Percentiles rank a stretch among this genome's conserved stretches.
Evolutionary conservation across 768 basidiomycete species (phyloP).

Genomic region (Myochromella boudieri): DNA sequence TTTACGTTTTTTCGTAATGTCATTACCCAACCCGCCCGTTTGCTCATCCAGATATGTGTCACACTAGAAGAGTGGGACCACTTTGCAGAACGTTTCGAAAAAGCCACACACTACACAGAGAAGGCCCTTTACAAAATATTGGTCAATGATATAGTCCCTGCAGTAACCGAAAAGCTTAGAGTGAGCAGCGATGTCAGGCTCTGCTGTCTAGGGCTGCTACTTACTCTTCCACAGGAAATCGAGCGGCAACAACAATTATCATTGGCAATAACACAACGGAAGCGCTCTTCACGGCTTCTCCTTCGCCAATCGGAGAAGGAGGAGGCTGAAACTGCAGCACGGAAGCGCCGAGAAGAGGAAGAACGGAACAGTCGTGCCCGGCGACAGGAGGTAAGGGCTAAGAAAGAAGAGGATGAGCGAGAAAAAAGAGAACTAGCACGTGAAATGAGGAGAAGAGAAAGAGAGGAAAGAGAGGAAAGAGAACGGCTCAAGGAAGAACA

Average conservation of each 20-base stretch:
- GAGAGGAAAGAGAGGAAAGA: slow-evolving; percentile 41
- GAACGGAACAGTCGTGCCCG: slow-evolving; percentile 66
- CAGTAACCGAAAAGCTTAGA: slow-evolving; percentile 64
- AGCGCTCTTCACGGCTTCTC: slow-evolving; percentile 88
- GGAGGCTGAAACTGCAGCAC: slow-evolving; percentile 61
- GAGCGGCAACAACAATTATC: slow-evolving; percentile 63
- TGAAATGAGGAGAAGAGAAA: slow-evolving; percentile 50
- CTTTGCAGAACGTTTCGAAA: slow-evolving; percentile 72
- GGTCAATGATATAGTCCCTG: slow-evolving; percentile 64
- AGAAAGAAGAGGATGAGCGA: slow-evolving; percentile 58
- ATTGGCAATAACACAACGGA: slow-evolving; percentile 79
- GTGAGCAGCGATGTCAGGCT: slow-evolving; percentile 36
- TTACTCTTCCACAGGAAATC: slow-evolving; percentile 45
- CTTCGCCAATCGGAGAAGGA: slow-evolving; percentile 79
- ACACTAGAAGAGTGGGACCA: slow-evolving; percentile 85
- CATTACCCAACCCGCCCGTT: neutral
- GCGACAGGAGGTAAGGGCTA: slow-evolving; percentile 54
- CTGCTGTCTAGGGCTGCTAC: slow-evolving; percentile 5
- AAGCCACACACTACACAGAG: slow-evolving; percentile 77
- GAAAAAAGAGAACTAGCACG: slow-evolving; percentile 57
- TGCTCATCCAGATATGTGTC: slow-evolving; percentile 79
- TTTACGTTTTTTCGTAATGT: neutral
- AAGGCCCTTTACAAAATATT: slow-evolving; percentile 74
- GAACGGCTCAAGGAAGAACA: slow-evolving; percentile 26
- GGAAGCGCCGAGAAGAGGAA: slow-evolving; percentile 61